Evolutionary conservation across 2,329 filamentous ascomycete genomes (phyloP), one percentile per base, ranked within the genome.

Genomic region (Helotiales sp.): DNA sequence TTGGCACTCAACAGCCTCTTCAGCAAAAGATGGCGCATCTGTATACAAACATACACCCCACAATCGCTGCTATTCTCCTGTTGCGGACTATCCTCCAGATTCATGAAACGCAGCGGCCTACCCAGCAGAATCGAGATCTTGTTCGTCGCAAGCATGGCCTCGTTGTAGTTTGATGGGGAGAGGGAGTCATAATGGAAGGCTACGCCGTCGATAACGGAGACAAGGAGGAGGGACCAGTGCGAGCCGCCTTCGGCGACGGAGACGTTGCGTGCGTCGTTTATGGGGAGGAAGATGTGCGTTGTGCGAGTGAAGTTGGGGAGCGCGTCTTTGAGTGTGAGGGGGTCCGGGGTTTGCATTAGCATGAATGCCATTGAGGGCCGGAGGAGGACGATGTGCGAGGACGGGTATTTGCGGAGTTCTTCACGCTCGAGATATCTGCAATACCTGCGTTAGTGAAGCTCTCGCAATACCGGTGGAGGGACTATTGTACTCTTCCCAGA

Each of bases 161-260:
- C 92, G 49, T 84, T 81, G 68, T 87, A 86, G 79, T 99, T 98
- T 45, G 88, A 86, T 1, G 89, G 89, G 1, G 87, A 86, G 28
- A 98, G 84, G 0, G 91, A 95, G 80, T 99, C 96, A 81, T 99
- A 99, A 82, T 99, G 96, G 79, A 99, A 99, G 0, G 95, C 93
- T 2, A 97, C 89, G 8, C 93, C 89, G 77, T 99, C 96, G 59
- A 97, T 89, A 47, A 93, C 86, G 13, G 90, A 93, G 34, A 99
- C 94, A 2, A 99, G 87, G 0, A 99, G 88, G 0, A 99, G 83
- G 0, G 93, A 97, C 96, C 96, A 99, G 79, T 99, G 96, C 2
- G 91, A 92, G 45, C 96, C 96, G 47, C 92, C 93, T 80, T 97
- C 94, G n/a, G 93, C 90, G 65, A 90, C 82, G 59, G 85, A 86